Evolutionary conservation across 495 filamentous ascomycete genomes (phyloP).

Genomic region (Neurospora cerealis): DNA sequence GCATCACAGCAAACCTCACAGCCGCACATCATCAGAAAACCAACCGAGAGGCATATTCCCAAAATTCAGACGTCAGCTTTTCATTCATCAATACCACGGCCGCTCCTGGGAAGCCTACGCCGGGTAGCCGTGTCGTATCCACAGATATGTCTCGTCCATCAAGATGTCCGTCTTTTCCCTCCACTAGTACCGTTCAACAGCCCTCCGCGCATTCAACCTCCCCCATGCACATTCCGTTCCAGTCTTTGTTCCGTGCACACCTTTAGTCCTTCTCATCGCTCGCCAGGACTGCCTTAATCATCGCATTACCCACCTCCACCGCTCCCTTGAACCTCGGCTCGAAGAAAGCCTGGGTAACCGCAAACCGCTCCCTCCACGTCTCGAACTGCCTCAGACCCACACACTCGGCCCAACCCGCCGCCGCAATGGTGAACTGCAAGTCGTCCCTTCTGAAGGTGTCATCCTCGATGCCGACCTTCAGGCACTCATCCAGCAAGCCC

Average conservation of each 20-base stretch:
- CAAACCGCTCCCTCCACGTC: slow-evolving; percentile 79
- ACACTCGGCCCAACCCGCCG: slow-evolving; percentile 87
- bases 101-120: background rate
- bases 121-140: background rate
- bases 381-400: slow-evolving; percentile 87
- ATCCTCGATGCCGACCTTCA: slow-evolving; percentile 79
- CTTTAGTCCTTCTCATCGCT: slow-evolving; percentile 35
- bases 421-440: slow-evolving; percentile 94
- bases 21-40: background rate
- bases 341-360: slow-evolving; percentile 83
- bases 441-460: slow-evolving; percentile 84
- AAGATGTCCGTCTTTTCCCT: background rate
- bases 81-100: background rate
- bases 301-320: slow-evolving; percentile 78
- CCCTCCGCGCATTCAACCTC: background rate
- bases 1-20: background rate
- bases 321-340: slow-evolving; percentile 79
- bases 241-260: background rate
- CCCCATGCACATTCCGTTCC: background rate
- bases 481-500: slow-evolving; percentile 70
- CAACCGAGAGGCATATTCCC: background rate
- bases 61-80: background rate
- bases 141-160: background rate
- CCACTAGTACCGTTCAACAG: background rate
- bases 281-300: slow-evolving; percentile 92